Evolutionary conservation across 345 rosid genomes (phyloP), one percentile per base, ranked within the genome.

Genomic region (Lepidium aucheri): DNA sequence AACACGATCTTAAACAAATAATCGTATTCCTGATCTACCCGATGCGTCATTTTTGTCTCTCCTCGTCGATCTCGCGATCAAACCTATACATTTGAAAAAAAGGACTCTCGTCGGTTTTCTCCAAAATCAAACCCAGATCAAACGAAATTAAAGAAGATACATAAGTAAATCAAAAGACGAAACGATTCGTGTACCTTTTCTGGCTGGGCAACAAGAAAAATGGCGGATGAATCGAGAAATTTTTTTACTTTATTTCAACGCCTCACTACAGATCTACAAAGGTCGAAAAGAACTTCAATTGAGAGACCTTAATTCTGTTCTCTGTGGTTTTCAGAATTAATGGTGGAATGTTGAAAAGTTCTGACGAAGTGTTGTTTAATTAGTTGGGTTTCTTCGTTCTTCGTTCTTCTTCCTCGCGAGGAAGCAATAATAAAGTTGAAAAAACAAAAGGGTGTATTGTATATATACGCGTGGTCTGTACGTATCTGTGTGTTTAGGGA

Each of bases 1-100:
- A 86, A 38, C 39, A 84, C 93, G 80, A 86, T 86, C 93, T 86
- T 86, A 75, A 83, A 86, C 55, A 86, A 77, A 50, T 82, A 82
- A 64, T 86, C 89, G 65, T 84, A 84, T 63, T 84, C 93, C 43
- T 81, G 84, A 84, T 84, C 86, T 35, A 78, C 82, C 62, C 85
- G 71, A 75, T 74, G 53, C 49, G 80, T 81, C 93, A 84, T 86
- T 62, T 55, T 20, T 46, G 11, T 16, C 38, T 41, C 69, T 54
- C 74, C 53, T 74, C 50, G 28, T 50, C 70, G 59, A 74, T 74
- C 77, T 77, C 58, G 6, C 33, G 45, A 73, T 67, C 62, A 66
- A 66, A 59, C 76, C 78, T 73, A 68, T 58, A 60, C 65, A 39
- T 15, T 15, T 14, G 1, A 62, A 32, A 39, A 39, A 2, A 0